Conservation (phyloP, 345 rosid species). For the Citrus sp. region DNA sequence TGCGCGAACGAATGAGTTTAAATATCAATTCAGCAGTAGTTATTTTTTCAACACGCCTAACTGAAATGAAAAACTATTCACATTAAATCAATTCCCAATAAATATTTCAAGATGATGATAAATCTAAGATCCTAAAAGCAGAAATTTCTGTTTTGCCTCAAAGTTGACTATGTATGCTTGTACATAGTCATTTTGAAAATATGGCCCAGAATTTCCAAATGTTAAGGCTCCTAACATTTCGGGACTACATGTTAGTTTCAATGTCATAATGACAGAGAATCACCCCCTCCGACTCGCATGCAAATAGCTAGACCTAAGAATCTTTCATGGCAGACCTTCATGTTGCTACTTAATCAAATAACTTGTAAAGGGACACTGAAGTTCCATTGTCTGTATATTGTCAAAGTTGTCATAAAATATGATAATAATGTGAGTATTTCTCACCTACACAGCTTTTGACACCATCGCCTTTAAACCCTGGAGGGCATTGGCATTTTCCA, state of each 20-base stretch:
- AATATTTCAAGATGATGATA: not conserved
- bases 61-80: not conserved
- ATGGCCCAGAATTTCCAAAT: not conserved
- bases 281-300: not conserved
- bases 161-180: not conserved
- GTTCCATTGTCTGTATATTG: not conserved
- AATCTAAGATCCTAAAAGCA: not conserved
- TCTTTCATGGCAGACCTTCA: not conserved
- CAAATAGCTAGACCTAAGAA: not conserved
- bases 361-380: not conserved
- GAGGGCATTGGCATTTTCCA: constrained; percentile 82
- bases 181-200: not conserved
- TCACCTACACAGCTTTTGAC: constrained; percentile 75
- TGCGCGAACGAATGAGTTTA: not conserved
- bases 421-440: constrained; percentile 11
- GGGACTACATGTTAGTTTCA: not conserved
- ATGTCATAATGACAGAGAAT: not conserved
- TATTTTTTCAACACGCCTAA: not conserved
- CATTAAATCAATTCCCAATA: not conserved
- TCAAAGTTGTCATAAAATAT: not conserved
- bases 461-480: constrained; percentile 91
- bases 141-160: not conserved
- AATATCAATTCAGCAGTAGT: not conserved
- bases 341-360: not conserved
- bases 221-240: not conserved